phyloP scores from a whole-genome alignment of 805 yeast genomes.

The Blastobotrys chiropterorum region DNA sequence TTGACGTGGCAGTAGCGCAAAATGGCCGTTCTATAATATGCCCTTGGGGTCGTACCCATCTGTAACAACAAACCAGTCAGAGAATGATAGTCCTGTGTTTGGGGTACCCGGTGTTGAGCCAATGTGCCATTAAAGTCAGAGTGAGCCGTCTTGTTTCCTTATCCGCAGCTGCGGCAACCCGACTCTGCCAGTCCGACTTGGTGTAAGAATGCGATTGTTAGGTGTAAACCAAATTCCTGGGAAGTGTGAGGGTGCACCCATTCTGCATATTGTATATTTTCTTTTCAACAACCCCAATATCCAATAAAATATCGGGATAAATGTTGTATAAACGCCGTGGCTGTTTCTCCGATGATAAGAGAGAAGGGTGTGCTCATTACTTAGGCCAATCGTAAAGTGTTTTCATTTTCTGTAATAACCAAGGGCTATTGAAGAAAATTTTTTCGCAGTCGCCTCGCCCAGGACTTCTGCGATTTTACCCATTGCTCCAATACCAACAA shows the following conservation, averaged over 20 bases:
- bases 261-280: neutral
- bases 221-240: neutral
- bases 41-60: neutral
- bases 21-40: neutral
- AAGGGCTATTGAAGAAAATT: neutral
- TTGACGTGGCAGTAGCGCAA: neutral
- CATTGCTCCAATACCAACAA: neutral
- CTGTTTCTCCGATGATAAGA: neutral
- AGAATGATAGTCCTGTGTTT: neutral
- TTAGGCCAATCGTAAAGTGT: neutral
- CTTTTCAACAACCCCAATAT: neutral
- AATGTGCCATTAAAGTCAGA: neutral
- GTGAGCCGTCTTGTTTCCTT: neutral
- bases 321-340: neutral
- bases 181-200: slow-evolving; percentile 3
- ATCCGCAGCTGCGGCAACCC: neutral
- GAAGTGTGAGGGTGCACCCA: neutral
- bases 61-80: neutral
- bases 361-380: neutral
- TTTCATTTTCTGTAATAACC: slow-evolving; percentile 1
- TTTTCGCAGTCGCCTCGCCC: neutral
- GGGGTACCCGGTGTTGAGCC: neutral
- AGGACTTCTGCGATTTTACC: neutral
- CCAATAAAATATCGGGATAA: neutral
- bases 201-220: slow-evolving; percentile 1